Evolutionary conservation across 768 basidiomycete genomes (phyloP).

Genomic region (Suillus subaureus): DNA sequence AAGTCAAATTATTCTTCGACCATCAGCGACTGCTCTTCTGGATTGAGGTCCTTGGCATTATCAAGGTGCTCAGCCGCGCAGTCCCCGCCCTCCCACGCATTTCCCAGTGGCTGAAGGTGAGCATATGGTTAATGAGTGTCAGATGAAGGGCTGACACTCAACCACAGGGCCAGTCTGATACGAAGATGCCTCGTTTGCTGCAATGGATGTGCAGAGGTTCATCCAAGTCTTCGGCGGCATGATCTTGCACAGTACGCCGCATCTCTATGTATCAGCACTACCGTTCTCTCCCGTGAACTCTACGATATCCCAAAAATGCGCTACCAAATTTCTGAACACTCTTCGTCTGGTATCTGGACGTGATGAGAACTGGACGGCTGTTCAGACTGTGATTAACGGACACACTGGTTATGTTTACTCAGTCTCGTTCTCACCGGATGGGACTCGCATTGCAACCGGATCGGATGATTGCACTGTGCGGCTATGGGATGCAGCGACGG

Average conservation of each 20-base stretch:
- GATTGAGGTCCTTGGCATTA: neutral
- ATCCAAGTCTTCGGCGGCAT: neutral
- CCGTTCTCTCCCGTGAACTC: neutral
- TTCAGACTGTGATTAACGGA: neutral
- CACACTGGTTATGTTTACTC: neutral
- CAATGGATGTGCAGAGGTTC: neutral
- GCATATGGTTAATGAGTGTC: neutral
- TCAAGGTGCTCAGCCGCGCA: neutral
- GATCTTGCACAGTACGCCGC: neutral
- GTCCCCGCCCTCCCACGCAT: neutral
- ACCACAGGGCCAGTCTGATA: neutral
- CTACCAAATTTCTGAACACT: neutral
- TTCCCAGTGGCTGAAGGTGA: neutral
- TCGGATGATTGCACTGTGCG: constrained; percentile 1
- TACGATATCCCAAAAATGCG: neutral
- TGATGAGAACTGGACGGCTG: neutral
- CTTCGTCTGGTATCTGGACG: neutral
- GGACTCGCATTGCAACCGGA: neutral
- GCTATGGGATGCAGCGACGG: neutral
- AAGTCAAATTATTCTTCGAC: neutral
- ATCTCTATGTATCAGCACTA: neutral
- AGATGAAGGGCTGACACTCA: too few relatives aligned
- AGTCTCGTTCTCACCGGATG: neutral
- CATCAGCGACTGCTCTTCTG: neutral
- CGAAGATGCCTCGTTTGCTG: neutral